Conservation (phyloP, 2,329 filamentous ascomycete species). For the Lasiodiplodia citricola region DNA sequence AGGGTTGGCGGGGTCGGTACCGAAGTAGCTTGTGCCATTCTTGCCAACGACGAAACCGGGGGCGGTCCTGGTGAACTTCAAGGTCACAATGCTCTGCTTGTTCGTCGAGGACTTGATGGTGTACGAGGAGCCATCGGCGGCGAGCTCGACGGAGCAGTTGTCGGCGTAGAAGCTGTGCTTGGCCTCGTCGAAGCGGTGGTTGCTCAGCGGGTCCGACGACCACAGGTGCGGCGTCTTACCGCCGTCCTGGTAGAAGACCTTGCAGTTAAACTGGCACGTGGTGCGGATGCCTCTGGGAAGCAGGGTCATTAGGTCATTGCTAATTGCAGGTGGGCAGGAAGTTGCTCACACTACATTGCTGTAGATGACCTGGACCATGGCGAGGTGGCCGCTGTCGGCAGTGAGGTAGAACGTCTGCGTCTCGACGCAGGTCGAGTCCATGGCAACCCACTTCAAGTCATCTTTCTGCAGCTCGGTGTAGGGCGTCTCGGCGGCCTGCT, state of each 20-base stretch:
- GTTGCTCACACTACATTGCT: slow-evolving; percentile 86
- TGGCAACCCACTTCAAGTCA: slow-evolving; percentile 80
- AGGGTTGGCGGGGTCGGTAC: slow-evolving; percentile 81
- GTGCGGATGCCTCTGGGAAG: slow-evolving; percentile 77
- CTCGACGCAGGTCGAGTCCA: slow-evolving; percentile 89
- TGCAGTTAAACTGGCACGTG: slow-evolving; percentile 92
- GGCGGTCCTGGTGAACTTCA: slow-evolving; percentile 76
- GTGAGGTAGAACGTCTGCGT: slow-evolving; percentile 94
- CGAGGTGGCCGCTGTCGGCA: slow-evolving; percentile 76
- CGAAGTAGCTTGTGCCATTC: slow-evolving; percentile 82
- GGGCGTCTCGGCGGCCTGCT: slow-evolving; percentile 76
- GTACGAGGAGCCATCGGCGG: slow-evolving; percentile 81
- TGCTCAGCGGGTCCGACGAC: slow-evolving; percentile 78
- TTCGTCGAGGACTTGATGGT: slow-evolving; percentile 90
- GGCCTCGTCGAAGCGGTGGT: slow-evolving; percentile 84
- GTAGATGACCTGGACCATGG: slow-evolving; percentile 91
- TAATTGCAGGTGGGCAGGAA: neutral
- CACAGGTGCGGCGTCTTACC: slow-evolving; percentile 76
- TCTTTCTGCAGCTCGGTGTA: slow-evolving; percentile 80
- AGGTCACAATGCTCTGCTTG: slow-evolving; percentile 78
- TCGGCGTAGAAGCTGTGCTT: slow-evolving; percentile 85
- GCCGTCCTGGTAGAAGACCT: slow-evolving; percentile 80
- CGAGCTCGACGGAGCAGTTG: slow-evolving; percentile 82
- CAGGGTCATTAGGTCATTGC: slow-evolving; percentile 24
- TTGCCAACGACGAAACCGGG: slow-evolving; percentile 86